Base-by-base conservation (phyloP, 306 rosid species). In the Leucaena leucocephala region DNA sequence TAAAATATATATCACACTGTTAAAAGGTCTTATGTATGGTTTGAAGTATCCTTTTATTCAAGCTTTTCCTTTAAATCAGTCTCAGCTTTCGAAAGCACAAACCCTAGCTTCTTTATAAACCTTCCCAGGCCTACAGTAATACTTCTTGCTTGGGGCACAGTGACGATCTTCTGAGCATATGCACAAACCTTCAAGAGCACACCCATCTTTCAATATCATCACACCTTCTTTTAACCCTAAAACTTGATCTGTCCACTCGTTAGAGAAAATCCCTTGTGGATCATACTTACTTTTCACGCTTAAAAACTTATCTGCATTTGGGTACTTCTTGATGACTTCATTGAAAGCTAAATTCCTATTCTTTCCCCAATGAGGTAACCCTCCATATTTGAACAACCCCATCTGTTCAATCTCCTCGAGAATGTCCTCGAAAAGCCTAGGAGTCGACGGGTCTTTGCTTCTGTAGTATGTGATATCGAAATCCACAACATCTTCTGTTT, bases 321-420 rank as follows among this genome's bases (percentile, higher is more conserved):
- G 79, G 76, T 88, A 91, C 82, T 87, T 93, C 2, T 52, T 77
- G 3, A 84, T 80, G 8, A 46, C 94, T 5, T 91, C 87, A 22
- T 78, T 71, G 84, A 93, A 93, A 0, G 91, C 98, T 39, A 86
- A 17, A 82, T 91, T 87, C 63, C 94, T 68, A 45, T 91, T 93
- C 82, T 93, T 91, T 27, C 98, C 93, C 94, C 97, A 89, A 5
- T 94, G 98, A 0, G 98, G 98, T 27, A 88, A 4, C 12, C 91
- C 96, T 44, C 89, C 90, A 55, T 94, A 94, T 76, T 89, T 91
- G 80, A 91, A 72, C 33, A 91, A 21, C 4, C 91, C 96, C 27
- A 94, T n/a, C 68, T 91, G 98, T 77, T 93, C 97, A 7, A 92
- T 43, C 82, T 94, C 98, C 85, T 94, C 98, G 44, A 89, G 21